Evolutionary conservation across 306 rosid genomes (phyloP).

Genomic region (Aeschynomene evenia): DNA sequence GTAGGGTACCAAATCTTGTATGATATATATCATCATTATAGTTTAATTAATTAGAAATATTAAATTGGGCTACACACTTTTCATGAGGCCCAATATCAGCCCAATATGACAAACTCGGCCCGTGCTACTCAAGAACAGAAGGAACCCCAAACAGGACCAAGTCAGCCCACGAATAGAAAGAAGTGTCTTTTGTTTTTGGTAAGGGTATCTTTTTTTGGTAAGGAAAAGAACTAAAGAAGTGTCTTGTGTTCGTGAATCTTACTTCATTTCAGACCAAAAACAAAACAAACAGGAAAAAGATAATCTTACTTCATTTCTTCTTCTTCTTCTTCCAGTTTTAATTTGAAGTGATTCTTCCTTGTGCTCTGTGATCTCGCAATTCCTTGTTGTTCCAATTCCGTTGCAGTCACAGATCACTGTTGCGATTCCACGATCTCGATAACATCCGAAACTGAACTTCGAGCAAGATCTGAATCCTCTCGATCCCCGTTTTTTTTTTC

Average conservation of each 20-base stretch:
- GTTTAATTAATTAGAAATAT: too few species aligned
- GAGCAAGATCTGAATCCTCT: conserved; percentile 29
- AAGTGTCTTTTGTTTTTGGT: too few species aligned
- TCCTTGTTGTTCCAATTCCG: conserved; percentile 7
- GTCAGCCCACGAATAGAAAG: background rate
- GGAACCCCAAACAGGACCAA: background rate
- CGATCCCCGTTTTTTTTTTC: background rate
- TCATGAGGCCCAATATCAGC: background rate
- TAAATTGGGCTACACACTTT: too few species aligned
- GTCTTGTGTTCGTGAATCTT: background rate
- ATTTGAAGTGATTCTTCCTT: background rate
- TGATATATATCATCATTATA: too few species aligned
- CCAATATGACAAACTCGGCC: background rate
- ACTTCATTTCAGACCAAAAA: too few species aligned
- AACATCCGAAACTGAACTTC: conserved; percentile 14
- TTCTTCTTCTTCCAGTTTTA: background rate
- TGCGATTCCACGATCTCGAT: background rate
- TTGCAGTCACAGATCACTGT: background rate
- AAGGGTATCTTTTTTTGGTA: too few species aligned
- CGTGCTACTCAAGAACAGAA: background rate
- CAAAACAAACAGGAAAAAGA: too few species aligned
- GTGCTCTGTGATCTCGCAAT: conserved; percentile 4
- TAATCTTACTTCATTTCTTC: background rate
- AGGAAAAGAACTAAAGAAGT: background rate
- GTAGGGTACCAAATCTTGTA: too few species aligned